These are phyloP conservation scores for Russula sp. DNA, from an alignment of 768 basidiomycete species.

Conservation along the genomic window DNA sequence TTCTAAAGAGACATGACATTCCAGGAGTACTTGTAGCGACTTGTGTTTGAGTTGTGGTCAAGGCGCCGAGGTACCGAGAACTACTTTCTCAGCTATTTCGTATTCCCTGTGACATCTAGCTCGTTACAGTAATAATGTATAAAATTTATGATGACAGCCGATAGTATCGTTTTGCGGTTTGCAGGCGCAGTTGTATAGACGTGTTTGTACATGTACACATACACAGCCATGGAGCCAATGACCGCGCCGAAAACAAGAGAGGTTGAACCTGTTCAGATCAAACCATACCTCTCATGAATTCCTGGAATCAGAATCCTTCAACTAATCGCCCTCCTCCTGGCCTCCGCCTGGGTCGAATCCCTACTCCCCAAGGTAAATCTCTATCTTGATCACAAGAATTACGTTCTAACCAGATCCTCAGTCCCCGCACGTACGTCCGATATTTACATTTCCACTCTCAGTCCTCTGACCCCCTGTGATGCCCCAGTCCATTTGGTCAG, in stretches of 20 bases:
- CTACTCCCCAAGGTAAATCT: conserved; percentile 17
- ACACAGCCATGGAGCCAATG: not conserved
- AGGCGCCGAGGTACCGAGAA: too few relatives aligned
- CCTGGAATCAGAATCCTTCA: conserved; percentile 16
- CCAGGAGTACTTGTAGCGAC: too few relatives aligned
- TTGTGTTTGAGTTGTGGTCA: too few relatives aligned
- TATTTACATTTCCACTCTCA: not conserved
- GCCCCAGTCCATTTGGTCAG: conserved; percentile 12
- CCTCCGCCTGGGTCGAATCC: conserved; percentile 13
- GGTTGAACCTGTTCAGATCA: conserved; percentile 1
- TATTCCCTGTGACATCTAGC: too few relatives aligned
- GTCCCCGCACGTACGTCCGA: conserved; percentile 22
- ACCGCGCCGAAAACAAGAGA: not conserved
- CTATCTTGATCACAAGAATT: not conserved
- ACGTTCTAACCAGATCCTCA: not conserved
- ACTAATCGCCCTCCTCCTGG: conserved; percentile 17
- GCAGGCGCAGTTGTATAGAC: not conserved
- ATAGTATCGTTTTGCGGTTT: too few relatives aligned
- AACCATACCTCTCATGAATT: conserved; percentile 12
- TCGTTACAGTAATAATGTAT: too few relatives aligned
- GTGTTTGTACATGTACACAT: too few relatives aligned
- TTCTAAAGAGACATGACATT: too few relatives aligned
- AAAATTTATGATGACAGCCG: too few relatives aligned
- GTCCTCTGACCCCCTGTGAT: conserved; percentile 10
- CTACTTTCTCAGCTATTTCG: too few relatives aligned